Percentiles rank a stretch among this genome's conserved stretches.
Conservation (phyloP, 495 filamentous ascomycete genomes). For the Aspergillus egyptiacus region DNA sequence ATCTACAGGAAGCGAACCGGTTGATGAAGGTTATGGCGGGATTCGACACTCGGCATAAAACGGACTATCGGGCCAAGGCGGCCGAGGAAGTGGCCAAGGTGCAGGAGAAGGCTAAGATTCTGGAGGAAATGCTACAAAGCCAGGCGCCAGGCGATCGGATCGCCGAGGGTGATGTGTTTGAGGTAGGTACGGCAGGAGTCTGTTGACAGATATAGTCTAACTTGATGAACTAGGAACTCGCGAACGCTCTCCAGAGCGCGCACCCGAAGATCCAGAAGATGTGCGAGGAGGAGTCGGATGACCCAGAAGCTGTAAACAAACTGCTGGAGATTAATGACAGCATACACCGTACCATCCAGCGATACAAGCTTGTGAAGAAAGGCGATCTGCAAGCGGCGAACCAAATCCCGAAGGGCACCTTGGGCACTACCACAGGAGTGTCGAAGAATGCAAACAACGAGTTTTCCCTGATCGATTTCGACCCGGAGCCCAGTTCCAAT, state of each 20-base stretch:
- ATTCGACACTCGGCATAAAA: slow-evolving; percentile 89
- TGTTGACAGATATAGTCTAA: neutral
- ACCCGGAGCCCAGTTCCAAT: slow-evolving; percentile 50
- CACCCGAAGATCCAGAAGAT: slow-evolving; percentile 99
- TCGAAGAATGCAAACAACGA: slow-evolving; percentile 74
- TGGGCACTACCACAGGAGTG: slow-evolving; percentile 64
- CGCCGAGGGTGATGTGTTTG: slow-evolving; percentile 87
- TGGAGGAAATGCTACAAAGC: slow-evolving; percentile 88
- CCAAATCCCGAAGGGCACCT: slow-evolving; percentile 75
- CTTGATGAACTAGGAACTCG: slow-evolving; percentile 58
- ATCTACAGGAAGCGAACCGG: slow-evolving; percentile 91
- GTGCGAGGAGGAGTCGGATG: slow-evolving; percentile 98
- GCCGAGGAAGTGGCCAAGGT: slow-evolving; percentile 92
- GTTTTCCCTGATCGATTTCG: slow-evolving; percentile 89
- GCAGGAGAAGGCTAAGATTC: slow-evolving; percentile 80
- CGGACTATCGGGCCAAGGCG: slow-evolving; percentile 95
- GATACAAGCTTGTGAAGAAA: slow-evolving; percentile 90
- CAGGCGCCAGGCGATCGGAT: slow-evolving; percentile 78
- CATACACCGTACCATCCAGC: slow-evolving; percentile 92
- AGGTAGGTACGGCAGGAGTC: slow-evolving; percentile 44
- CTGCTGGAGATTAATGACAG: slow-evolving; percentile 96
- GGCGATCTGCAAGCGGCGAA: slow-evolving; percentile 87
- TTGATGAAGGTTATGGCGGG: slow-evolving; percentile 99
- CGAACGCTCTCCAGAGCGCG: slow-evolving; percentile 83
- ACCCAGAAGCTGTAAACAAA: slow-evolving; percentile 91